Evolutionary conservation across 768 basidiomycete genomes (phyloP).

Genomic region (Russula abietina): DNA sequence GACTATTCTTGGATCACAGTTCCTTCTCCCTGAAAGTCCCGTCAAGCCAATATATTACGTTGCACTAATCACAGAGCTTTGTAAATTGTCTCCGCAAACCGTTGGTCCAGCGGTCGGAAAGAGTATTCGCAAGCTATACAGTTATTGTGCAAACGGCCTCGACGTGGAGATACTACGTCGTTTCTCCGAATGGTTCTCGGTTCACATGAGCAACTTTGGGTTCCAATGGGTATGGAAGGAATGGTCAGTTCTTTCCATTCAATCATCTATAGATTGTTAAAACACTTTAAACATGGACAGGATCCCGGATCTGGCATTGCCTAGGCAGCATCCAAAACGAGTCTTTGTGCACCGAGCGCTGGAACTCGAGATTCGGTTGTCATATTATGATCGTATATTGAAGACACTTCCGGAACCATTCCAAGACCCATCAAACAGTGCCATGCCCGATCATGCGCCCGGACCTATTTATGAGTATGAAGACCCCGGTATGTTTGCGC

Average conservation of each 20-base stretch:
- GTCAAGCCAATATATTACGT: slow-evolving; percentile 83
- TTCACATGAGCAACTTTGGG: slow-evolving; percentile 96
- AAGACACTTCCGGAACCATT: slow-evolving; percentile 83
- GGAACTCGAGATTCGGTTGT: slow-evolving; percentile 84
- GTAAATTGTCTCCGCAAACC: slow-evolving; percentile 87
- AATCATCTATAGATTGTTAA: slow-evolving; percentile 1
- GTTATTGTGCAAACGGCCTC: slow-evolving; percentile 71
- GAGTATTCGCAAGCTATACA: slow-evolving; percentile 84
- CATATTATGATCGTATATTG: slow-evolving; percentile 88
- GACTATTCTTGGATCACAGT: slow-evolving; percentile 66
- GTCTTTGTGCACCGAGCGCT: slow-evolving; percentile 81
- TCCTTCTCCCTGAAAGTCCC: slow-evolving; percentile 70
- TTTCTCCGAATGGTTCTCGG: slow-evolving; percentile 91
- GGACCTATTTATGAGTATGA: slow-evolving; percentile 82
- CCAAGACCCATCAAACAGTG: slow-evolving; percentile 55
- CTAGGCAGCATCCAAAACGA: slow-evolving; percentile 76
- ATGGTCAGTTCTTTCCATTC: slow-evolving; percentile 53
- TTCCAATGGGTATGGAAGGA: slow-evolving; percentile 99
- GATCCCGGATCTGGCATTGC: slow-evolving; percentile 75
- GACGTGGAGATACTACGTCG: slow-evolving; percentile 79
- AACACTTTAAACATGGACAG: slow-evolving; percentile 37
- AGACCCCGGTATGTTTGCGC: slow-evolving; percentile 51
- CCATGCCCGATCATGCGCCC: slow-evolving; percentile 66
- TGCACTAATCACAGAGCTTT: slow-evolving; percentile 84
- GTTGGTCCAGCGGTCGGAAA: slow-evolving; percentile 96